Evolutionary conservation across 331 rosid species (phyloP).

Genomic region (Quercus phellos): DNA sequence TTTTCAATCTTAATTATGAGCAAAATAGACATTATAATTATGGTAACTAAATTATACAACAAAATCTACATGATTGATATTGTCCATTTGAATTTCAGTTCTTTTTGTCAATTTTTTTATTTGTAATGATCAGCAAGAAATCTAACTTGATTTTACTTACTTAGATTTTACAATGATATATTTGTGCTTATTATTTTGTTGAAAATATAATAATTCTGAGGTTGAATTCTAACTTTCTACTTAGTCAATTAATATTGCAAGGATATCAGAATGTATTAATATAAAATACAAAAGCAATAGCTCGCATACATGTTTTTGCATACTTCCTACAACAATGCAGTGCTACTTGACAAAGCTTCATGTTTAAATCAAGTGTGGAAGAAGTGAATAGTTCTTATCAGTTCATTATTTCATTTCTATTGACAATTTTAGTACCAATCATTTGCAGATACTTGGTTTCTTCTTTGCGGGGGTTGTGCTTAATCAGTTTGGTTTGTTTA

Average conservation of each 20-base stretch:
- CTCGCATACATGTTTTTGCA: not conserved
- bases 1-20: not conserved
- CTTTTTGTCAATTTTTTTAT: not conserved
- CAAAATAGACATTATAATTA: not conserved
- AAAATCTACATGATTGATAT: not conserved
- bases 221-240: not conserved
- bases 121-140: not conserved
- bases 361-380: not conserved
- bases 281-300: not conserved
- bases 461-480: slow-evolving; percentile 89
- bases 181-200: not conserved
- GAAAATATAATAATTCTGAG: not conserved
- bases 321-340: not conserved
- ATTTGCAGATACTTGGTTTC: slow-evolving; percentile 92
- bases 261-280: not conserved
- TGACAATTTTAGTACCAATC: slow-evolving; percentile 17
- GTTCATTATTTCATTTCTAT: not conserved
- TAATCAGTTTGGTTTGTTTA: slow-evolving; percentile 92
- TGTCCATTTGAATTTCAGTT: not conserved
- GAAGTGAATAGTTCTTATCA: not conserved
- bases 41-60: not conserved
- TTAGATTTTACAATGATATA: not conserved
- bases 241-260: not conserved
- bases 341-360: not conserved
- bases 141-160: not conserved